phyloP scores from a whole-genome alignment of 1,284 basidiomycete genomes.

The Caloboletus firmus region DNA sequence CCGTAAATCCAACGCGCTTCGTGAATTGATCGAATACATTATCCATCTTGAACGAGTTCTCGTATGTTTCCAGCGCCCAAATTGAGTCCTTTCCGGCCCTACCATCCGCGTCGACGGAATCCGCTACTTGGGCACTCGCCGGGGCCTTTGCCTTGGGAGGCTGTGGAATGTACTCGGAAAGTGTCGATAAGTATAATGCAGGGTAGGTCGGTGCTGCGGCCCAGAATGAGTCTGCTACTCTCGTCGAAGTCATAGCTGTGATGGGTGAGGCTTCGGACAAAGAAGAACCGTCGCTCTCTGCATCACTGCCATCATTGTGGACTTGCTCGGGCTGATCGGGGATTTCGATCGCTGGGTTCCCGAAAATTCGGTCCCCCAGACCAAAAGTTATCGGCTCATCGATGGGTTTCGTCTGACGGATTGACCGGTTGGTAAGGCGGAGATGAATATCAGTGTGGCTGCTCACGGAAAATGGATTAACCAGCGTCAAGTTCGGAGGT shows the following conservation, averaged over 20 bases:
- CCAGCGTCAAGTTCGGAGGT: constrained; percentile 38
- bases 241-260: constrained; percentile 57
- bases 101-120: constrained; percentile 39
- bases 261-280: constrained; percentile 50
- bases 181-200: constrained; percentile 71
- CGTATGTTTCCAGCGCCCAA: constrained; percentile 73
- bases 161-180: constrained; percentile 65
- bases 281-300: constrained; percentile 30
- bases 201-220: constrained; percentile 57
- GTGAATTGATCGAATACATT: constrained; percentile 79
- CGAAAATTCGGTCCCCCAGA: constrained; percentile 66
- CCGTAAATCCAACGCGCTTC: constrained; percentile 62
- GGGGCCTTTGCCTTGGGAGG: constrained; percentile 50
- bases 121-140: constrained; percentile 40
- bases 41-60: constrained; percentile 74
- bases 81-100: constrained; percentile 46
- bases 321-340: constrained; percentile 15
- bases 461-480: constrained; percentile 72
- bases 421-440: not conserved
- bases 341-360: constrained; percentile 29
- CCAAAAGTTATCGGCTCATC: constrained; percentile 44
- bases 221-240: constrained; percentile 65
- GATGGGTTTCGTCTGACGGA: constrained; percentile 21
- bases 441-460: not conserved
- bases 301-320: constrained; percentile 32